Evolutionary conservation across 1,284 basidiomycete genomes (phyloP).

Genomic region (Cryptococcus hybrid): DNA sequence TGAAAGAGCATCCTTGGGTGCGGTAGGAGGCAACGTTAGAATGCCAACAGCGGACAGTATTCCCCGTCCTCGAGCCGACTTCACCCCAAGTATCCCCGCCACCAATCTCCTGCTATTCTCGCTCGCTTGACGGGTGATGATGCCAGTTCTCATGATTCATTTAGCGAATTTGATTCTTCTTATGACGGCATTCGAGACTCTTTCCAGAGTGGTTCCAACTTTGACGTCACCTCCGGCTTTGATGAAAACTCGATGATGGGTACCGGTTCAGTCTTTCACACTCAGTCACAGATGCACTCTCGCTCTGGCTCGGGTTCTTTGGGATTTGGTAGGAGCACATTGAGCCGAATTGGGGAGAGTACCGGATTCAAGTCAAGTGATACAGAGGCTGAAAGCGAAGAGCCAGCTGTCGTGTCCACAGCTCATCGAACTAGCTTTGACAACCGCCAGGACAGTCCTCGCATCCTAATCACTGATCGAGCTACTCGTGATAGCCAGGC

Average conservation of each 20-base stretch:
- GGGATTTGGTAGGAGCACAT: slow-evolving; percentile 22
- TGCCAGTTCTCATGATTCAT: slow-evolving; percentile 27
- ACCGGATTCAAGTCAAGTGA: slow-evolving; percentile 35
- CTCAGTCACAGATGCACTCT: slow-evolving; percentile 3
- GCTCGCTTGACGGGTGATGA: slow-evolving; percentile 31
- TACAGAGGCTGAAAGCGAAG: slow-evolving; percentile 39
- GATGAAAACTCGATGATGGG: slow-evolving; percentile 17
- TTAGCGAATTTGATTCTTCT: slow-evolving; percentile 31
- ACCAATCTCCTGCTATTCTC: slow-evolving; percentile 32
- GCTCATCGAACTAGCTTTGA: slow-evolving; percentile 25
- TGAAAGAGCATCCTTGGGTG: slow-evolving; percentile 5
- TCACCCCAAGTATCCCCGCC: slow-evolving; percentile 48
- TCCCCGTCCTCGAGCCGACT: slow-evolving; percentile 44
- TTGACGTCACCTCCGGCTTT: slow-evolving; percentile 13
- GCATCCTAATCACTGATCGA: slow-evolving; percentile 11
- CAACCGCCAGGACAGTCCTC: slow-evolving; percentile 25
- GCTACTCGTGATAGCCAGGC: slow-evolving; percentile 3
- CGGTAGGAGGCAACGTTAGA: slow-evolving; percentile 16
- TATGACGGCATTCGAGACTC: slow-evolving; percentile 11
- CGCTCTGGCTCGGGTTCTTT: slow-evolving; percentile 18
- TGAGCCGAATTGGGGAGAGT: slow-evolving; percentile 33
- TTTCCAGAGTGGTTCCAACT: slow-evolving; percentile 1
- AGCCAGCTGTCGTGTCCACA: slow-evolving; percentile 36
- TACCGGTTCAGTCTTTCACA: slow-evolving; percentile 16
- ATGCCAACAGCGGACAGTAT: slow-evolving; percentile 33